Evolutionary conservation across 352 stramenopile genomes (phyloP).

Genomic region (Saprolegnia parasitica): DNA sequence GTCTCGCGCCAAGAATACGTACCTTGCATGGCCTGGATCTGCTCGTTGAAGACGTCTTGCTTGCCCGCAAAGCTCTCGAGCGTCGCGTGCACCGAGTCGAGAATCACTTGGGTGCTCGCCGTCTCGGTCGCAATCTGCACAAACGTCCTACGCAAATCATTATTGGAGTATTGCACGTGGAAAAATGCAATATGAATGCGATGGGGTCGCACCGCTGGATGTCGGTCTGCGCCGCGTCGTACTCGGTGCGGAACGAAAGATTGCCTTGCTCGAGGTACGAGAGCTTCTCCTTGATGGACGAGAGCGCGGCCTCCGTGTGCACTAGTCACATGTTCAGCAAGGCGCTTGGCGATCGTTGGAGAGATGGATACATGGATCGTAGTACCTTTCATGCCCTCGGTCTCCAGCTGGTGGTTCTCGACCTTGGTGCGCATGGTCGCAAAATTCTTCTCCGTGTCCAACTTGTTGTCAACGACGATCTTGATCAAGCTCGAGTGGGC

Average conservation of each 20-base stretch:
- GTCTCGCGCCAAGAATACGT: too few relatives aligned
- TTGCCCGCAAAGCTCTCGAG: conserved; percentile 54
- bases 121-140: conserved; percentile 14
- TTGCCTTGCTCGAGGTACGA: conserved; percentile 27
- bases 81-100: conserved; percentile 44
- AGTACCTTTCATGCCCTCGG: conserved; percentile 22
- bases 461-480: conserved; percentile 38
- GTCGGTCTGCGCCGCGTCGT: conserved; percentile 7
- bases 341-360: neutral
- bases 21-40: conserved; percentile 40
- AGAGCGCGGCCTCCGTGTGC: conserved; percentile 20
- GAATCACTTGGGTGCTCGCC: conserved; percentile 26
- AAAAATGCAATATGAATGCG: too few relatives aligned
- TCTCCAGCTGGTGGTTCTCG: conserved; percentile 28
- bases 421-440: conserved; percentile 14
- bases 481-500: conserved; percentile 38
- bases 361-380: neutral
- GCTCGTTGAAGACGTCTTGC: conserved; percentile 40
- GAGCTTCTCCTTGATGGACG: conserved; percentile 26
- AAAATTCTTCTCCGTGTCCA: conserved; percentile 26
- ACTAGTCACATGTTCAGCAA: conserved; percentile 7
- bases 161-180: neutral
- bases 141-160: conserved; percentile 9
- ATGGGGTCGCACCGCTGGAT: neutral
- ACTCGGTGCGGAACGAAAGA: conserved; percentile 11